Evolutionary conservation across 169 alveolate species (phyloP).

Genomic region (Plasmodium falciparum): DNA sequence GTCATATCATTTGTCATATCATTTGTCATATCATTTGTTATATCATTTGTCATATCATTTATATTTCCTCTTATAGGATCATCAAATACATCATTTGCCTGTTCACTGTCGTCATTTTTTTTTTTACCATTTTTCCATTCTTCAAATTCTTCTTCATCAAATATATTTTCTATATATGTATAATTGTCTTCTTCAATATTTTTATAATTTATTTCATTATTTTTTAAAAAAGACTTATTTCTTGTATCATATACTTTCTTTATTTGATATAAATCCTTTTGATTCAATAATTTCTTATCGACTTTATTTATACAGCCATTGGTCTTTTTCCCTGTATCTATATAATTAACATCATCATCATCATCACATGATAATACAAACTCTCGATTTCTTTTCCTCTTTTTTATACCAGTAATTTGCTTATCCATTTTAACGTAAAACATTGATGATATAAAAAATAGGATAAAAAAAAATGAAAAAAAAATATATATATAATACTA

Average conservation of each 20-base stretch:
- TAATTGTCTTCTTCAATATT: slow-evolving; percentile 3
- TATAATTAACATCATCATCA: slow-evolving; percentile 20
- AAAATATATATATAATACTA: no score
- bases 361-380: slow-evolving; percentile 19
- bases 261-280: slow-evolving; percentile 6
- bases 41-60: no score
- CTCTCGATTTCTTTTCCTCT: slow-evolving; percentile 31
- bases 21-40: no score
- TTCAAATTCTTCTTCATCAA: slow-evolving; percentile 1
- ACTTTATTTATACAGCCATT: background rate
- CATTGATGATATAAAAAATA: slow-evolving; percentile 1
- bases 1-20: no score
- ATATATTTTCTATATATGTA: background rate
- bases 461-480: background rate
- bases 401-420: slow-evolving; percentile 5
- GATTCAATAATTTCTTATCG: slow-evolving; percentile 17
- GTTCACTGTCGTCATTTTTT: no score
- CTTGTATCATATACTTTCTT: slow-evolving; percentile 36
- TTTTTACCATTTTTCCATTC: background rate
- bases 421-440: slow-evolving; percentile 34
- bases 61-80: no score
- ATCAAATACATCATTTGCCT: no score
- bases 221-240: slow-evolving; percentile 31
- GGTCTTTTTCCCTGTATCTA: slow-evolving; percentile 23
- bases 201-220: background rate